These are phyloP conservation scores for Metrosideros polymorpha DNA, from an alignment of 441 rosid species.

Conservation along the genomic window DNA sequence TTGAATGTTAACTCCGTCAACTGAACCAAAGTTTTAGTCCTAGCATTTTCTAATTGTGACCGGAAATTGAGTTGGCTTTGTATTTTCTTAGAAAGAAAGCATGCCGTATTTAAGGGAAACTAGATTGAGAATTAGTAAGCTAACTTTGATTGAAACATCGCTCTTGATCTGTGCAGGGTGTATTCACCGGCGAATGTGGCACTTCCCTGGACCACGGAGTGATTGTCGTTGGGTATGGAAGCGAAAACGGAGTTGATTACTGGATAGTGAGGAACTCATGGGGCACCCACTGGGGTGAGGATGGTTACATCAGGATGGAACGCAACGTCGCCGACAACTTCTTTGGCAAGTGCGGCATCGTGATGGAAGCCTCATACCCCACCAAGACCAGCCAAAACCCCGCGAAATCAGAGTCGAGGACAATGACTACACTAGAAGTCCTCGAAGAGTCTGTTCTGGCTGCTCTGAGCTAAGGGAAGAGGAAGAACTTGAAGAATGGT, in stretches of 20 bases:
- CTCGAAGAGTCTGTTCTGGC: neutral
- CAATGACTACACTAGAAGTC: neutral
- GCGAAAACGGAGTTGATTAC: neutral
- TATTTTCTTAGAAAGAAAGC: too few relatives aligned
- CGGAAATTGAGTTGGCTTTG: too few relatives aligned
- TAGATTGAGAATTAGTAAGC: too few relatives aligned
- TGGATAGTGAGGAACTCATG: slow-evolving; percentile 5
- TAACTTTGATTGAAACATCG: too few relatives aligned
- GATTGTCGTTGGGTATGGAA: neutral
- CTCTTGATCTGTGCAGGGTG: neutral
- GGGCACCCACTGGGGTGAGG: neutral
- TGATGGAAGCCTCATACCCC: slow-evolving; percentile 1
- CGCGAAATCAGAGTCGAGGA: neutral
- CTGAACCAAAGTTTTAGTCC: too few relatives aligned
- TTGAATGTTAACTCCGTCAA: neutral
- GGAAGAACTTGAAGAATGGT: neutral
- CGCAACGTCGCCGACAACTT: neutral
- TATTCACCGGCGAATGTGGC: neutral
- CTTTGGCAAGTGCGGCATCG: neutral
- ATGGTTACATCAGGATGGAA: slow-evolving; percentile 1
- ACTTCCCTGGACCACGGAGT: neutral
- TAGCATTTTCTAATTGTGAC: too few relatives aligned
- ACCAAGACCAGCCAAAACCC: neutral
- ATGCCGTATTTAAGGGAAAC: too few relatives aligned
- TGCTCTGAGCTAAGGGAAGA: neutral